Percentiles rank a stretch among this genome's conserved stretches.
Conservation (phyloP, 441 rosid species). For the Adansonia madagascariensis region DNA sequence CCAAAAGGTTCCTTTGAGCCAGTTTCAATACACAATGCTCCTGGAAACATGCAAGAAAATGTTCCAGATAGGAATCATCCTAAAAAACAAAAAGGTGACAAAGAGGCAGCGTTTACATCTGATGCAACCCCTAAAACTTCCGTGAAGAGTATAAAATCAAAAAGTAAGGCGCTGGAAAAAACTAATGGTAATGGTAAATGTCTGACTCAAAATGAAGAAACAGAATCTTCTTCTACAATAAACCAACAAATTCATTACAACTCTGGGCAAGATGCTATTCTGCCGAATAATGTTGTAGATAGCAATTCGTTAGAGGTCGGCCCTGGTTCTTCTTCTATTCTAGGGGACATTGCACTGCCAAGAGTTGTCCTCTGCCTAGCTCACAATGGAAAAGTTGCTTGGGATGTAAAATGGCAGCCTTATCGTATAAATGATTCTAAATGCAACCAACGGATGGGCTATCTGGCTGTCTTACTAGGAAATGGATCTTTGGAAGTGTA, state of each 20-base stretch:
- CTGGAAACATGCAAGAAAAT: constrained; percentile 37
- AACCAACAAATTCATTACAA: constrained; percentile 31
- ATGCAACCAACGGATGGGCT: constrained; percentile 74
- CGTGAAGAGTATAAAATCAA: constrained; percentile 36
- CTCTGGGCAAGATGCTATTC: constrained; percentile 27
- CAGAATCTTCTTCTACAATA: constrained; percentile 35
- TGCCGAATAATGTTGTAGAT: constrained; percentile 29
- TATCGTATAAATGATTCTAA: constrained; percentile 40
- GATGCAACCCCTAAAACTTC: constrained; percentile 42
- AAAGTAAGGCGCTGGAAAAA: constrained; percentile 35
- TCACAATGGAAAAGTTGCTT: constrained; percentile 89
- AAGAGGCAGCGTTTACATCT: constrained; percentile 31
- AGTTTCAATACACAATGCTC: constrained; percentile 40
- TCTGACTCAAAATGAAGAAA: constrained; percentile 42
- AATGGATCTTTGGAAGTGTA: constrained; percentile 95
- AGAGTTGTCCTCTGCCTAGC: constrained; percentile 80
- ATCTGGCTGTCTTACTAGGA: constrained; percentile 88
- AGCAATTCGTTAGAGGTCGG: constrained; percentile 32
- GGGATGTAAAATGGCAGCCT: constrained; percentile 95
- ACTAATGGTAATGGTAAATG: constrained; percentile 32
- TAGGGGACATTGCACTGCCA: constrained; percentile 62
- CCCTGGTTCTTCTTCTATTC: constrained; percentile 35
- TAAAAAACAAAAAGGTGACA: constrained; percentile 30
- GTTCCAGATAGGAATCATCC: constrained; percentile 31
- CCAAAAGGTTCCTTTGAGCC: constrained; percentile 48